Evolutionary conservation across 257 asterid genomes (phyloP), one percentile per base, ranked within the genome.

Genomic region (Solanum chmielewskii): DNA sequence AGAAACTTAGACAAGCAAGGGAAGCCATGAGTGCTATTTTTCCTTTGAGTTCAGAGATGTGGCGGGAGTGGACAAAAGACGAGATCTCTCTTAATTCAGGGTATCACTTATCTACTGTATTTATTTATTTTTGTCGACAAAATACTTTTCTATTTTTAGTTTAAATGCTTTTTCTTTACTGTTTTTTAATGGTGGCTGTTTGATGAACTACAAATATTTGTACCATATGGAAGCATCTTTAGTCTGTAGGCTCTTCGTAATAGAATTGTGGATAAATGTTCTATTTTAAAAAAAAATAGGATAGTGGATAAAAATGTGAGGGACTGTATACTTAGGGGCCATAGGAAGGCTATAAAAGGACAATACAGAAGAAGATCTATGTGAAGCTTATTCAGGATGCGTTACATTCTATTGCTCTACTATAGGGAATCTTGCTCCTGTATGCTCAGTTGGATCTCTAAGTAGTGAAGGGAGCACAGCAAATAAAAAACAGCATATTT

Each of bases 1-100:
- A 93, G 88, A 97, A 96, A 91, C 93, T 96, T 92, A 91, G 95
- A 89, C 92, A 91, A 88, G 99, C 98, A 70, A 93, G 99, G 92
- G 98, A 97, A 91, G 92, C 94, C 37, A 95, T 97, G 99, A 93
- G 91, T 91, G 93, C 91, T 42, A 84, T 96, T 88, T 97, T 94
- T 89, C 99, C 99, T 14, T 60, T 97, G 92, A 92, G 85, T 91
- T 92, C 98, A 23, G 94, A 92, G 41, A 92, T 96, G 98, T 97
- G 99, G 99, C 96, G 86, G 88, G 98, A 97, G 89, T 97, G 99
- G 99, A 92, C 93, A 86, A 94, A 94, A 86, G 99, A 97, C 71
- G 99, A 97, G 89, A 93, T 89, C 52, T 89, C 95, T 60, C 84
- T 96, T 31, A 88, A 89, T 92, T 90, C 94, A 9, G 91, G 96